phyloP scores from a whole-genome alignment of 2,329 filamentous ascomycete species.

The Ophiocordyceps robertsii region DNA sequence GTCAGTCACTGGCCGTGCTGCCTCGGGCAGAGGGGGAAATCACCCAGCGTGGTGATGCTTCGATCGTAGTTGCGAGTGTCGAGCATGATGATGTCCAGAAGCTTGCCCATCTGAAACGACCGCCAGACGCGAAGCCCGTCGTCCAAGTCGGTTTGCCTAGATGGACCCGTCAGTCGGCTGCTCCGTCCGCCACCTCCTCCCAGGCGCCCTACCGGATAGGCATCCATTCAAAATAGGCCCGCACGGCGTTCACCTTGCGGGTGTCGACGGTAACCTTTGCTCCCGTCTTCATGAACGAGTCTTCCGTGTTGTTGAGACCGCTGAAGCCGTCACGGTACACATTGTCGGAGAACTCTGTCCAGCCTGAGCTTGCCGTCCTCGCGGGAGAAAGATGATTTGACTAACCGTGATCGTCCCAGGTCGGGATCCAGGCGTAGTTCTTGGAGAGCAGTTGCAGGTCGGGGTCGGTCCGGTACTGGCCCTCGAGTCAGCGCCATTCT shows the following conservation, averaged over 20 bases:
- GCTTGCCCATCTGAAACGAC: conserved; percentile 49
- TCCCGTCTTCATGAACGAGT: conserved; percentile 45
- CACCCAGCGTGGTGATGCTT: conserved; percentile 38
- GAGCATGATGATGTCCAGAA: conserved; percentile 55
- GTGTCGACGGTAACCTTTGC: conserved; percentile 51
- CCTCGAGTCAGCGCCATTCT: not conserved
- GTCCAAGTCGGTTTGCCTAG: conserved; percentile 48
- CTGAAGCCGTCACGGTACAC: conserved; percentile 49
- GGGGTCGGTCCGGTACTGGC: conserved; percentile 24
- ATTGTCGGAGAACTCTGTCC: conserved; percentile 44
- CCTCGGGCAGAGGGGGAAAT: not conserved
- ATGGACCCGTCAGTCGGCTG: not conserved
- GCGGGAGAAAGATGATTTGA: too few relatives aligned
- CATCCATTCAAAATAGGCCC: conserved; percentile 55
- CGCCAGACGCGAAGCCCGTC: conserved; percentile 59
- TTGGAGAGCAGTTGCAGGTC: conserved; percentile 27
- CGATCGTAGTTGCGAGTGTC: conserved; percentile 59
- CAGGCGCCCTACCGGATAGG: conserved; percentile 13
- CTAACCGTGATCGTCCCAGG: conserved; percentile 35
- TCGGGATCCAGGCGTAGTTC: conserved; percentile 30
- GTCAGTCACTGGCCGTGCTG: conserved; percentile 1
- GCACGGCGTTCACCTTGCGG: conserved; percentile 59
- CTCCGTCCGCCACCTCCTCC: too few relatives aligned
- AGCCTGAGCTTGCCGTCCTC: not conserved
- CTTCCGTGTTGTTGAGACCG: conserved; percentile 51